Evolutionary conservation across 1,139 yeast species (phyloP).

Genomic region (Yamadazyma triangularis): DNA sequence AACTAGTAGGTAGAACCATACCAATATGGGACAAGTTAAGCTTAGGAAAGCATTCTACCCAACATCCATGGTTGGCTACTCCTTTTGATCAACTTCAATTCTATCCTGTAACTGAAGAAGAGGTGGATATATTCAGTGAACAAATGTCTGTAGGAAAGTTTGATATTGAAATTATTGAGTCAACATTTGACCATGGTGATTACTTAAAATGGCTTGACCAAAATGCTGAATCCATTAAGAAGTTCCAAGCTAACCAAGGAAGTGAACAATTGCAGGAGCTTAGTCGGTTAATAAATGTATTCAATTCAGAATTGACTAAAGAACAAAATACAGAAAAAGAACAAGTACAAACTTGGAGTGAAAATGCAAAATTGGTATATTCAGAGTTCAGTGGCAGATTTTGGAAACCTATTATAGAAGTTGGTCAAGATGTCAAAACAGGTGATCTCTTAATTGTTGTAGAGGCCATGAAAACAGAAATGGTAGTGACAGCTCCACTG

Average conservation of each 20-base stretch:
- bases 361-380: conserved; percentile 76
- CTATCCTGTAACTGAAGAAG: conserved; percentile 84
- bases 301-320: conserved; percentile 70
- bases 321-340: conserved; percentile 37
- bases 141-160: conserved; percentile 80
- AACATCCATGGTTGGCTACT: conserved; percentile 80
- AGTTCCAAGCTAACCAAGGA: conserved; percentile 61
- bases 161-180: conserved; percentile 66
- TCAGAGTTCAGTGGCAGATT: conserved; percentile 94
- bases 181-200: conserved; percentile 76
- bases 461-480: conserved; percentile 98
- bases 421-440: conserved; percentile 68
- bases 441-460: conserved; percentile 85
- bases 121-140: conserved; percentile 66
- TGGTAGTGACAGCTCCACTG: conserved; percentile 73
- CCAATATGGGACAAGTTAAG: conserved; percentile 97
- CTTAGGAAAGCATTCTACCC: conserved; percentile 58
- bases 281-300: conserved; percentile 73
- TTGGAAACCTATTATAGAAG: conserved; percentile 86
- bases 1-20: conserved; percentile 90
- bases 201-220: conserved; percentile 76
- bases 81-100: conserved; percentile 95
- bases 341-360: conserved; percentile 53
- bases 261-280: conserved; percentile 84
- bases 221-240: conserved; percentile 67